Evolutionary conservation across 2,329 filamentous ascomycete species (phyloP), one percentile per base, ranked within the genome.

Genomic region (Phialocephala subalpina): DNA sequence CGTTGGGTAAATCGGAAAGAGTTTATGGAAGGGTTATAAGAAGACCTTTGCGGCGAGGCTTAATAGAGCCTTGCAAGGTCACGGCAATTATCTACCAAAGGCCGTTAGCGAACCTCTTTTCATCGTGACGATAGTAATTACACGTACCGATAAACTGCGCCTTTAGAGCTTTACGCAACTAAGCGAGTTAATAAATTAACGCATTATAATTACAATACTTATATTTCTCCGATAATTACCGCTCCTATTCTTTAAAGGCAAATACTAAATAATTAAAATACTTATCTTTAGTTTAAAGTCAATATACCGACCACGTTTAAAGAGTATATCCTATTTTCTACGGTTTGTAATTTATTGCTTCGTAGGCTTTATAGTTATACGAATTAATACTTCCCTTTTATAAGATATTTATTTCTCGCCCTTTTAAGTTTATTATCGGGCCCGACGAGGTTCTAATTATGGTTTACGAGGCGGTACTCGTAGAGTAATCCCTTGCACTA

Each of bases 381-480:
- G 55, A 66, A 63, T 56, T 66, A 60, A 66, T 45, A 59, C 18
- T 20, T 65, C 27, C 40, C 33, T 52, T 47, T 65, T 27, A 14
- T 67, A 69, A 55, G 29, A 66, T 69, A 64, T 64, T 66, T n/a
- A 38, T 61, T 65, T 69, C 62, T 67, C 57, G 63, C 53, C 25
- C 47, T 62, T 67, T 69, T 20, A 69, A 65, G 53, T 67, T 69
- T 49, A 67, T 67, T 62, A 62, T 69, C 47, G 60, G 56, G 20
- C 27, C 33, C 16, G 62, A 69, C 47, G 56, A 67, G 56, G 63
- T 65, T 65, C 59, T 35, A 69, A 63, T 67, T 63, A 16, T 65
- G 20, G 62, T 69, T 49, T 49, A 69, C 52, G 60, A 69, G 40
- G 62, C 60, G 36, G 56, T 63, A 40, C 40, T 67, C 62, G 65